These are phyloP conservation scores for Tetradesmus obliquus DNA, from an alignment of 139 green algal genomes.

Conservation along the genomic window DNA sequence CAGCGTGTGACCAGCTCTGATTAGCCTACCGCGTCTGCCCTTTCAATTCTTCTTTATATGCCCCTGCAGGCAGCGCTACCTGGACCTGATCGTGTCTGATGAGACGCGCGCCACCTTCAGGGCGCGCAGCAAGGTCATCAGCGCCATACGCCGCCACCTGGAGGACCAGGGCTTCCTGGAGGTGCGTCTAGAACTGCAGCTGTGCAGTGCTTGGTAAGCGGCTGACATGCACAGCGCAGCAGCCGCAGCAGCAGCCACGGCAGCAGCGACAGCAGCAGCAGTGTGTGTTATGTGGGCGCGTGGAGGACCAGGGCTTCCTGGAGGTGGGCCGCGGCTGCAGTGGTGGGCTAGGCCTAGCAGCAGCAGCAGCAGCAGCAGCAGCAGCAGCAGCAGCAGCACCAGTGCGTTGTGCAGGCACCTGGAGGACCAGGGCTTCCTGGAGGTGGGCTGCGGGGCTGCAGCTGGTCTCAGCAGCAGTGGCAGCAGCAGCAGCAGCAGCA, in stretches of 20 bases:
- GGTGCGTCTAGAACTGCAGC: constrained; percentile 41
- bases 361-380: background rate
- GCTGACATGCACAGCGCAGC: background rate
- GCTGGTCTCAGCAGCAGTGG: no score
- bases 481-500: background rate
- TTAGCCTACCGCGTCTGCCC: no score
- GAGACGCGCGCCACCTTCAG: constrained; percentile 83
- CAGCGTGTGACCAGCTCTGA: no score
- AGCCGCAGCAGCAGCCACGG: background rate
- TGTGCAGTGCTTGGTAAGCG: background rate
- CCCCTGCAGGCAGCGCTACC: constrained; percentile 78
- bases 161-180: constrained; percentile 84
- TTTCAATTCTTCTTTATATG: background rate
- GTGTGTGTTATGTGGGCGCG: constrained; percentile 40
- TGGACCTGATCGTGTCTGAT: constrained; percentile 97
- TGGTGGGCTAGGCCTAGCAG: background rate
- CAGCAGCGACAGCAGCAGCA: background rate
- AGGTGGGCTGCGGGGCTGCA: constrained; percentile 54
- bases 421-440: constrained; percentile 82
- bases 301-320: constrained; percentile 86
- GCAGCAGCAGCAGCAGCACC: constrained; percentile 73
- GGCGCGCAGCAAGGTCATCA: constrained; percentile 83
- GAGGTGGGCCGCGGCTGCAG: constrained; percentile 58
- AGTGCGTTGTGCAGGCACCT: constrained; percentile 85
- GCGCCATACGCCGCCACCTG: constrained; percentile 83